Evolutionary conservation across 768 basidiomycete genomes (phyloP).

Genomic region (Phanerodontia chrysosporium): DNA sequence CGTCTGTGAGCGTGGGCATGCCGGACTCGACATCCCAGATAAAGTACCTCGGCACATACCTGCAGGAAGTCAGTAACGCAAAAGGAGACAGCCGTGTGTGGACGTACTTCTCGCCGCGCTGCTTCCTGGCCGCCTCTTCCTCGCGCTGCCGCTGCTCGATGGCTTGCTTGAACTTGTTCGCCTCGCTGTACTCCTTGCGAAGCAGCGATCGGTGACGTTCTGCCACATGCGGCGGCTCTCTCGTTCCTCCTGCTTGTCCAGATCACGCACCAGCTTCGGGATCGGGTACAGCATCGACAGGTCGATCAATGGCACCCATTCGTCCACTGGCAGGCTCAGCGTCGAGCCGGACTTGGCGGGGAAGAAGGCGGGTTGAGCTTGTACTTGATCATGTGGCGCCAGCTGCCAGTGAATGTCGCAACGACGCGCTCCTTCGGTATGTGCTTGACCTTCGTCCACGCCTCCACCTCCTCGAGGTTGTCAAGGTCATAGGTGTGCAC

Average conservation of each 20-base stretch:
- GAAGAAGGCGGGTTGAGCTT: conserved; percentile 31
- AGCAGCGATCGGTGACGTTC: conserved; percentile 69
- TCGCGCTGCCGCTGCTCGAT: conserved; percentile 96
- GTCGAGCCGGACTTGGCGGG: conserved; percentile 37
- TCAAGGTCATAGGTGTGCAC: conserved; percentile 77
- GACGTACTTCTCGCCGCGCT: conserved; percentile 72
- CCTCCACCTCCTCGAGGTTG: conserved; percentile 48
- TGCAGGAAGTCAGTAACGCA: conserved; percentile 19
- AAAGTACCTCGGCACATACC: conserved; percentile 77
- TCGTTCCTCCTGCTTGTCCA: conserved; percentile 69
- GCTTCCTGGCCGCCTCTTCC: conserved; percentile 81
- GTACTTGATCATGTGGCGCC: conserved; percentile 83
- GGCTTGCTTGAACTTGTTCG: conserved; percentile 83
- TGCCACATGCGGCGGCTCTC: conserved; percentile 92
- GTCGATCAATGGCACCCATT: conserved; percentile 70
- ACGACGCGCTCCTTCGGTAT: conserved; percentile 77
- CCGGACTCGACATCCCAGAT: conserved; percentile 65
- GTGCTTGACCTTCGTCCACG: conserved; percentile 86
- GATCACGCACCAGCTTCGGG: conserved; percentile 81
- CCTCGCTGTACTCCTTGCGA: conserved; percentile 85
- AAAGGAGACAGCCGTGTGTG: not conserved
- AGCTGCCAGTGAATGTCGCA: conserved; percentile 83
- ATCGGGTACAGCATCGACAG: conserved; percentile 63
- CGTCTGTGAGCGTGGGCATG: conserved; percentile 60
- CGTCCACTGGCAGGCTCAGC: not conserved